phyloP scores from a whole-genome alignment of 345 rosid genomes.

The Moricandia moricandioides region DNA sequence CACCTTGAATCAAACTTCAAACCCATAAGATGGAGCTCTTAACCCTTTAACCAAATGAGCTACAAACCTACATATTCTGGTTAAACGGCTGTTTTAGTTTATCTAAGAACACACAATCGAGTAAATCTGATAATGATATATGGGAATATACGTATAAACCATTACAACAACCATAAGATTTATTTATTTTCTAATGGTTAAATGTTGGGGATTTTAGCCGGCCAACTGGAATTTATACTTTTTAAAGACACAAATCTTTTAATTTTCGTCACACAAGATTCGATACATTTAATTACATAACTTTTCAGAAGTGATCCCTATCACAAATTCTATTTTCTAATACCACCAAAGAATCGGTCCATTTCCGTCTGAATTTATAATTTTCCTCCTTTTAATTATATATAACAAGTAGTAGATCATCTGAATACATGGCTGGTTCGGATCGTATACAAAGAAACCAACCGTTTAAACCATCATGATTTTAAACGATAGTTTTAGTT shows the following conservation, averaged over 20 bases:
- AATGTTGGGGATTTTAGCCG: constrained; percentile 19
- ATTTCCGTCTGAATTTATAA: not conserved
- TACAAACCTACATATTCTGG: not conserved
- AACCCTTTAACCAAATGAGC: not conserved
- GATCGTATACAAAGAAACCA: no score
- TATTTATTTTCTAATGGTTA: not conserved
- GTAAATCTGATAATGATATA: not conserved
- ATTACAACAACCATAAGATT: not conserved
- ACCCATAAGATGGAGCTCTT: not conserved
- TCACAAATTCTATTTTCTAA: constrained; percentile 21
- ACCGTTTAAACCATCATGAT: no score
- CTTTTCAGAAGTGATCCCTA: constrained; percentile 16
- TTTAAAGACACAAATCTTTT: constrained; percentile 11
- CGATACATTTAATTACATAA: constrained; percentile 12
- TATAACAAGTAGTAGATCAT: constrained; percentile 18
- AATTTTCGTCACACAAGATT: constrained; percentile 33
- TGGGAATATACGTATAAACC: not conserved
- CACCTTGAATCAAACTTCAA: not conserved
- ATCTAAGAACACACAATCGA: not conserved
- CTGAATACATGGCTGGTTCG: no score
- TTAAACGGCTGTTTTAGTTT: not conserved
- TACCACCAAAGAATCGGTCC: constrained; percentile 24
- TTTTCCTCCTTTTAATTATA: not conserved
- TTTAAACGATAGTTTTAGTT: no score
- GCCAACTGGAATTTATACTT: constrained; percentile 28